These are phyloP conservation scores for Xenoacremonium recifei DNA, from an alignment of 2,329 filamentous ascomycete genomes.

Conservation along the genomic window DNA sequence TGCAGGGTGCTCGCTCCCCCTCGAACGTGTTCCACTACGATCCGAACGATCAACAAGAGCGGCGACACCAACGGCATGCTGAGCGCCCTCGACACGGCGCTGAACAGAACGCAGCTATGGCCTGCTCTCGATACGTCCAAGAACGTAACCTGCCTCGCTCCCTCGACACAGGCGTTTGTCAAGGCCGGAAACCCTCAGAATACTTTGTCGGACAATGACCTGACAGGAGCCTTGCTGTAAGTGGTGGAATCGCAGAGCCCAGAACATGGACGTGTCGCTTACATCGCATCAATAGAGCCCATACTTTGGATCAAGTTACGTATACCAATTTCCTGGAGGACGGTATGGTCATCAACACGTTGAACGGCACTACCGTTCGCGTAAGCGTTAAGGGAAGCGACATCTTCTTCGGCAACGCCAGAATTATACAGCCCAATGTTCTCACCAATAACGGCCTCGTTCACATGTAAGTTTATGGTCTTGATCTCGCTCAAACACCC, in stretches of 20 bases:
- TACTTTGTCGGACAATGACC: conserved; percentile 6
- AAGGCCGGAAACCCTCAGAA: conserved; percentile 13
- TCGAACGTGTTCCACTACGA: conserved; percentile 12
- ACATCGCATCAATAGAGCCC: conserved; percentile 5
- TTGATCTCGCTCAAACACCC: too few species aligned
- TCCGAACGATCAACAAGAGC: conserved; percentile 5
- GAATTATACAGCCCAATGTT: conserved; percentile 19
- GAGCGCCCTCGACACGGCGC: conserved; percentile 8
- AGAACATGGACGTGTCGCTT: too few species aligned
- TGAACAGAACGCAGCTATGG: conserved; percentile 15
- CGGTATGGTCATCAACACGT: conserved; percentile 13
- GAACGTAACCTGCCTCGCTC: conserved; percentile 22
- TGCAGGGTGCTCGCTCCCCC: conserved; percentile 15
- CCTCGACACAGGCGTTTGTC: conserved; percentile 15
- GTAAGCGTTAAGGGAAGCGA: conserved; percentile 13
- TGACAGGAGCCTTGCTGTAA: conserved; percentile 12
- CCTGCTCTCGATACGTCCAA: conserved; percentile 11
- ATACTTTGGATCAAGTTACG: conserved; percentile 17
- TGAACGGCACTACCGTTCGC: conserved; percentile 13
- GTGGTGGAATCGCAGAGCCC: accelerated
- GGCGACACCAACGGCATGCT: conserved; percentile 13
- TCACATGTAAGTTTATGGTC: conserved; percentile 17
- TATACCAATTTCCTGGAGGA: conserved; percentile 16
- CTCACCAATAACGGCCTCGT: conserved; percentile 20
- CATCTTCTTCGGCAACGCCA: conserved; percentile 23